These are phyloP conservation scores for Moesziomyces antarcticus DNA, from an alignment of 1,284 basidiomycete species.

Conservation along the genomic window DNA sequence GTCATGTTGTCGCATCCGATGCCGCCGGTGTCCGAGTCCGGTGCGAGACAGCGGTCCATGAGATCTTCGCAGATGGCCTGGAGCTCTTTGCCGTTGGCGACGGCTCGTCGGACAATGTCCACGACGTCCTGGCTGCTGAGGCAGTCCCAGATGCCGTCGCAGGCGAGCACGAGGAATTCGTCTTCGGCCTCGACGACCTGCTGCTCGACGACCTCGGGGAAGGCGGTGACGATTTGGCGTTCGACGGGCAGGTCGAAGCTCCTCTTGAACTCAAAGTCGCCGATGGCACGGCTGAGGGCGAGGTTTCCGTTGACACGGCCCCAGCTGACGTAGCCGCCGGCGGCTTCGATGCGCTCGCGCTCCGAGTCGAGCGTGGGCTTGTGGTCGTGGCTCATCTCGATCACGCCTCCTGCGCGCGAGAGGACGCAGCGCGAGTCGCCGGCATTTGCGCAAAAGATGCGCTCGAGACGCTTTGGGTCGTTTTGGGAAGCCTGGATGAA, in stretches of 20 bases:
- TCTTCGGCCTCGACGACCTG: constrained; percentile 82
- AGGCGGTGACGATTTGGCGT: constrained; percentile 92
- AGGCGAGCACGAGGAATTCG: constrained; percentile 94
- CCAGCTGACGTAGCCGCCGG: constrained; percentile 97
- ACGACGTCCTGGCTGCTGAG: constrained; percentile 91
- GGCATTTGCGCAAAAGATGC: constrained; percentile 79
- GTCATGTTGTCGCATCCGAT: constrained; percentile 99
- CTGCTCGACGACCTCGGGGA: constrained; percentile 90
- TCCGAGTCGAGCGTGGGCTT: constrained; percentile 91
- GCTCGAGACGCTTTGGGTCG: constrained; percentile 34
- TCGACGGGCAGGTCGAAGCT: constrained; percentile 84
- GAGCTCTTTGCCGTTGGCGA: constrained; percentile 84
- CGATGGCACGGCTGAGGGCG: constrained; percentile 91
- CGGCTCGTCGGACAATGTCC: constrained; percentile 84
- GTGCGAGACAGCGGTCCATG: constrained; percentile 93
- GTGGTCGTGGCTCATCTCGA: constrained; percentile 92
- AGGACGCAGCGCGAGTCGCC: constrained; percentile 97
- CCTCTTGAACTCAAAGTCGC: constrained; percentile 99
- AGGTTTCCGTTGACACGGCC: constrained; percentile 98
- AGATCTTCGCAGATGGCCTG: constrained; percentile 86
- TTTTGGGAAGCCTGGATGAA: constrained; percentile 51
- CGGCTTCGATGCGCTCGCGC: constrained; percentile 84
- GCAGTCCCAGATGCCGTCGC: constrained; percentile 99
- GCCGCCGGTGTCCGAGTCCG: constrained; percentile 90
- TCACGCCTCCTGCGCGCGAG: constrained; percentile 83